Conservation (phyloP, 345 rosid species). For the Ricinus communis region DNA sequence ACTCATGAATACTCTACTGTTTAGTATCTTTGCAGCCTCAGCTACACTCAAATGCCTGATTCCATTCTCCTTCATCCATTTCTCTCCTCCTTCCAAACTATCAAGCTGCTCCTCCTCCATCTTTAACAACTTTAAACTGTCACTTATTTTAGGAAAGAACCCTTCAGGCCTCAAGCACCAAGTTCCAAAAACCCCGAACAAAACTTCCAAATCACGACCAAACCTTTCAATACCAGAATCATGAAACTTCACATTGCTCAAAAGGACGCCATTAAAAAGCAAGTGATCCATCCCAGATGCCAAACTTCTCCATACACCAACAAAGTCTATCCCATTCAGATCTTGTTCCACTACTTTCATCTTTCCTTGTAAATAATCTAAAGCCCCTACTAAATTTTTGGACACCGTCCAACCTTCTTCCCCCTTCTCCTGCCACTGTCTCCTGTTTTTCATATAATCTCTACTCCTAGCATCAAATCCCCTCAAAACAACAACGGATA, state of each 20-base stretch:
- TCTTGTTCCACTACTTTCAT: conserved; percentile 53
- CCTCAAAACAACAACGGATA: conserved; percentile 68
- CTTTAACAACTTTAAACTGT: conserved; percentile 60
- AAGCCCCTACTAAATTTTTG: conserved; percentile 59
- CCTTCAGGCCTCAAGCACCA: conserved; percentile 91
- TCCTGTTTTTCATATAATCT: conserved; percentile 78
- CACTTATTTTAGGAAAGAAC: conserved; percentile 64
- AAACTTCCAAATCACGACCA: conserved; percentile 53
- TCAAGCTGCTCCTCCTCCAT: conserved; percentile 62
- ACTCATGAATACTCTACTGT: conserved; percentile 45
- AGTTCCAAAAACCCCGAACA: conserved; percentile 66
- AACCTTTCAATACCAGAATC: conserved; percentile 63
- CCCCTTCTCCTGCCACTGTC: conserved; percentile 73
- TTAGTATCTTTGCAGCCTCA: conserved; percentile 62
- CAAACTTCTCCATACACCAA: conserved; percentile 69
- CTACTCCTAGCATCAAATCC: conserved; percentile 75
- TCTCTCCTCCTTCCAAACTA: conserved; percentile 36
- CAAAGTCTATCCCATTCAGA: conserved; percentile 66
- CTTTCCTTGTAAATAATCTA: conserved; percentile 78
- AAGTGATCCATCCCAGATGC: conserved; percentile 64
- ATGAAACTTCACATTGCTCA: conserved; percentile 60
- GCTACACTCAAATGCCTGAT: conserved; percentile 53
- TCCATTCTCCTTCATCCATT: conserved; percentile 60
- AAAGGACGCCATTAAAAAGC: conserved; percentile 57
- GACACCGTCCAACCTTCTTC: conserved; percentile 76